Evolutionary conservation across 2,329 filamentous ascomycete species (phyloP).

Genomic region (Metarhizium robertsii): DNA sequence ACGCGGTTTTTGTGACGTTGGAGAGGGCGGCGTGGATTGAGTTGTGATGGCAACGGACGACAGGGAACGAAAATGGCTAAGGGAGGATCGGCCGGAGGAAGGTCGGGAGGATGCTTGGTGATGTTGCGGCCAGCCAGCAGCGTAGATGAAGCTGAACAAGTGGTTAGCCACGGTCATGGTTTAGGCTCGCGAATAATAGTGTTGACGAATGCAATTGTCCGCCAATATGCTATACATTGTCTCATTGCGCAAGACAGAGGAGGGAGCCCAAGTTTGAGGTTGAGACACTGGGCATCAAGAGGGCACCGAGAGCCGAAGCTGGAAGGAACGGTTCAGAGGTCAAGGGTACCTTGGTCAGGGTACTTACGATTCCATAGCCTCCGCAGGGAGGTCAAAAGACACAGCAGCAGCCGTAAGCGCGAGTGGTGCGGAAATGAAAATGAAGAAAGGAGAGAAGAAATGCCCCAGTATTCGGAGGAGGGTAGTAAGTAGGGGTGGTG

Average conservation of each 20-base stretch:
- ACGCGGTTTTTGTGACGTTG: constrained; percentile 21
- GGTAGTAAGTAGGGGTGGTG: neutral
- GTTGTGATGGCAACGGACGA: constrained; percentile 40
- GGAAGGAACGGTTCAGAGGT: neutral
- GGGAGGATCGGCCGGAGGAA: constrained; percentile 20
- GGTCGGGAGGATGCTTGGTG: constrained; percentile 8
- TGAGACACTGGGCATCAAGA: neutral
- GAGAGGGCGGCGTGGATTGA: constrained; percentile 18
- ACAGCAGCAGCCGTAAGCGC: neutral
- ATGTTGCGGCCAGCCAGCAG: constrained; percentile 43
- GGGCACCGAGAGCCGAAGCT: neutral
- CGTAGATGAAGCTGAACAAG: constrained; percentile 39
- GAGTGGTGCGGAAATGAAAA: neutral
- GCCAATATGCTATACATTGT: neutral
- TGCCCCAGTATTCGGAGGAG: neutral
- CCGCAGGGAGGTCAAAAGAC: neutral
- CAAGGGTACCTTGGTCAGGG: neutral
- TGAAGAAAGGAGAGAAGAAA: neutral
- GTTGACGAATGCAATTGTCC: neutral
- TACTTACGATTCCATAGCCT: neutral
- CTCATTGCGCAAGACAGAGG: neutral
- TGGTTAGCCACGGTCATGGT: constrained; percentile 11
- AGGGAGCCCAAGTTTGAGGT: neutral
- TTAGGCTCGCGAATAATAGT: neutral
- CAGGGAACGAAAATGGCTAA: constrained; percentile 43